Conservation (phyloP, 495 filamentous ascomycete genomes). For the Glarea lozoyensis region DNA sequence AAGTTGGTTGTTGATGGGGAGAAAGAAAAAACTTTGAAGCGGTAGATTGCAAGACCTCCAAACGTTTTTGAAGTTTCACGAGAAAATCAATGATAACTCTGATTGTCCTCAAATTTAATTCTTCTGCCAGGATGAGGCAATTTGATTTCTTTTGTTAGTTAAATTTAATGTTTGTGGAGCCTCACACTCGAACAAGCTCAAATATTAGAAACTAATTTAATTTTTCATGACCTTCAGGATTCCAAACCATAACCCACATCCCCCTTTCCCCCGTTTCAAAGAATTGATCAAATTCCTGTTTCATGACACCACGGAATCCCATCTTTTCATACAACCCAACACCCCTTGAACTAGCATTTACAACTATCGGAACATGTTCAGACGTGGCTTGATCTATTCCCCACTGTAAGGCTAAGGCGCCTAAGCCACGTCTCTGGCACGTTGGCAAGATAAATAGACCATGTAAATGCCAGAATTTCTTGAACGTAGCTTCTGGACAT, state of each 20-base stretch:
- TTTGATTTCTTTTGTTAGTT: too few species aligned
- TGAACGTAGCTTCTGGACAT: not conserved
- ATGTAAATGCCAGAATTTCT: not conserved
- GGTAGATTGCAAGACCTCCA: too few species aligned
- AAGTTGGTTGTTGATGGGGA: too few species aligned
- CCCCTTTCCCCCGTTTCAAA: not conserved
- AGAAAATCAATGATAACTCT: too few species aligned
- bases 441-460: not conserved
- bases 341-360: not conserved
- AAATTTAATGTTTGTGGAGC: too few species aligned
- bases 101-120: too few species aligned
- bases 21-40: too few species aligned
- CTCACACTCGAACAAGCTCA: too few species aligned
- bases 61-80: too few species aligned
- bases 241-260: conserved; percentile 1
- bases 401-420: not conserved
- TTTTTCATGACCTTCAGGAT: not conserved
- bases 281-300: conserved; percentile 1
- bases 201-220: too few species aligned
- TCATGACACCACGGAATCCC: not conserved
- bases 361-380: conserved; percentile 1
- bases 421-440: not conserved
- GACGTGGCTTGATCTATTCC: not conserved
- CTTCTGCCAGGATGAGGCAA: too few species aligned
- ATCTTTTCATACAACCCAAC: not conserved